A percentile compares a stretch with the other conserved stretches of the same genome.
phyloP scores from a whole-genome alignment of 2,329 filamentous ascomycete genomes.

The Aspergillus ochraceus region DNA sequence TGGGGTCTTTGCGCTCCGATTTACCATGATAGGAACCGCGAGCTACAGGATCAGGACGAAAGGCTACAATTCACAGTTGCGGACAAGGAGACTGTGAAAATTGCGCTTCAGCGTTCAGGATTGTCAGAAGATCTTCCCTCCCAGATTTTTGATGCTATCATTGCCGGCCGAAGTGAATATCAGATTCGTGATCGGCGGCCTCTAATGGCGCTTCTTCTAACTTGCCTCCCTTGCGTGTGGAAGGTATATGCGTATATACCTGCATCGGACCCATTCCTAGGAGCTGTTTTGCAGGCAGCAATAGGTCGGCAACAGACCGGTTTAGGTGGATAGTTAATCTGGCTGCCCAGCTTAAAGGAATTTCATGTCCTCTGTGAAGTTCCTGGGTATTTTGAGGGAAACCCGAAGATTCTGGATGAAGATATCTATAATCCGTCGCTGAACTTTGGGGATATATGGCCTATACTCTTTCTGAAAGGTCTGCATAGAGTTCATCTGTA shows the following conservation, averaged over 20 bases:
- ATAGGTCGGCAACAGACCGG: background rate
- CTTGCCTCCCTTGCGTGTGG: background rate
- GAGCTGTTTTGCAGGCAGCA: background rate
- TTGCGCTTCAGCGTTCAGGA: background rate
- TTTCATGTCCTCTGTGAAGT: background rate
- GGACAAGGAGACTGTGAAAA: background rate
- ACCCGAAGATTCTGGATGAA: background rate
- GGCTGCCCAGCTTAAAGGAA: background rate
- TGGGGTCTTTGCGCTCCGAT: constrained; percentile 4
- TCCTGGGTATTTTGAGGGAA: background rate
- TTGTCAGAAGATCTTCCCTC: background rate
- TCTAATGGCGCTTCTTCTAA: constrained; percentile 11
- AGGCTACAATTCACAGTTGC: background rate
- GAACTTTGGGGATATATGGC: constrained; percentile 1
- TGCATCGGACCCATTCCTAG: constrained; percentile 2
- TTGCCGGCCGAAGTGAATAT: background rate
- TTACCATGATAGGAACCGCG: background rate
- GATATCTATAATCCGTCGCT: background rate
- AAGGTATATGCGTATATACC: constrained; percentile 9
- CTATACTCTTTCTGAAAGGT: background rate
- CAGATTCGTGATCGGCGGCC: constrained; percentile 3
- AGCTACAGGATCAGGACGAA: background rate
- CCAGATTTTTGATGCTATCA: background rate
- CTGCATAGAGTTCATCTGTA: constrained; percentile 1
- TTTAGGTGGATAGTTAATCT: background rate